These are phyloP conservation scores for Pterocarpus macrocarpus DNA, from an alignment of 306 rosid species.

Conservation along the genomic window DNA sequence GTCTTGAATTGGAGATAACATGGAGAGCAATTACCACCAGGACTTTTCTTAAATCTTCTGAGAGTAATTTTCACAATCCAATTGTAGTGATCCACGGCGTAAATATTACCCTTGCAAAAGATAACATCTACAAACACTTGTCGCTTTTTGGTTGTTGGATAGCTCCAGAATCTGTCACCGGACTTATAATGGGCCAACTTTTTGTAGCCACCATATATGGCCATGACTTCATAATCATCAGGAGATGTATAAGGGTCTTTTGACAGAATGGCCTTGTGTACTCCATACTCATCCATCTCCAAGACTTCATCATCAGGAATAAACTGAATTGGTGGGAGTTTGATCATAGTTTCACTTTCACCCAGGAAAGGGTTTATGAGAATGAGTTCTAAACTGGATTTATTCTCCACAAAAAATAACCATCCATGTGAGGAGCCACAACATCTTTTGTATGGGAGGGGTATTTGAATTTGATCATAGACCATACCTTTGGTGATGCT, in stretches of 20 bases:
- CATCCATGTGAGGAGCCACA: background rate
- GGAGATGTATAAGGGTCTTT: background rate
- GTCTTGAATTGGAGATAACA: background rate
- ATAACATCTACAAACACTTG: background rate
- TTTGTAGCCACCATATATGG: background rate
- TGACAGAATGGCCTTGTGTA: background rate
- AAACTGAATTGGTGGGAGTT: background rate
- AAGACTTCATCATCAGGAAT: background rate
- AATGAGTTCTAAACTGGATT: background rate
- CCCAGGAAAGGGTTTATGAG: background rate
- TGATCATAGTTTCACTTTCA: background rate
- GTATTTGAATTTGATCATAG: background rate
- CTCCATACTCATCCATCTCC: background rate
- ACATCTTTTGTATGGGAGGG: background rate
- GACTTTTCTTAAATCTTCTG: background rate
- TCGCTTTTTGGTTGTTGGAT: too few relatives aligned
- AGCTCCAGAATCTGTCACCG: background rate
- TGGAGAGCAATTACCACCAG: background rate
- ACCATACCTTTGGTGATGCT: background rate
- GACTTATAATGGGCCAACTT: background rate
- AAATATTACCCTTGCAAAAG: background rate
- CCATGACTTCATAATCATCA: background rate
- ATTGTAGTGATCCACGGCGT: background rate
- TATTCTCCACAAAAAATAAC: background rate
- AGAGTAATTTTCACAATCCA: background rate